Evolutionary conservation across 2,329 filamentous ascomycete genomes (phyloP).

Genomic region (Geosmithia morbida): DNA sequence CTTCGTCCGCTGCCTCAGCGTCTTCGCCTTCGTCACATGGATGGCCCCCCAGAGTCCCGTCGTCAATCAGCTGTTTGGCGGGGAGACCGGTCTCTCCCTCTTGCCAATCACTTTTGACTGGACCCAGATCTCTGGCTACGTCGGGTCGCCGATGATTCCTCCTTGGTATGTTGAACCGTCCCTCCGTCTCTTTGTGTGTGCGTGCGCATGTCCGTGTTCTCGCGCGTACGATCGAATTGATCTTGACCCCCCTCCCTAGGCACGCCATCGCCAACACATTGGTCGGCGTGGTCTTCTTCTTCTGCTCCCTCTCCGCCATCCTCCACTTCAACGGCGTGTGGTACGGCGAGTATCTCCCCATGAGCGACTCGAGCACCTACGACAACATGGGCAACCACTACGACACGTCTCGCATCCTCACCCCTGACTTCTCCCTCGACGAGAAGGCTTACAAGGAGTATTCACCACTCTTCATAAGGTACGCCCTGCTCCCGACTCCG

Average conservation of each 20-base stretch:
- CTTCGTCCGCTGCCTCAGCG: constrained; percentile 52
- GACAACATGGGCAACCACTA: constrained; percentile 54
- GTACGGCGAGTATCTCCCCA: constrained; percentile 51
- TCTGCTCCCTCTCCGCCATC: constrained; percentile 40
- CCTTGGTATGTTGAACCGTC: constrained; percentile 45
- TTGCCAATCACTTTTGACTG: constrained; percentile 66
- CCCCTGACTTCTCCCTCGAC: constrained; percentile 45
- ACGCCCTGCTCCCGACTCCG: constrained; percentile 1
- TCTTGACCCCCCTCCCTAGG: constrained; percentile 18
- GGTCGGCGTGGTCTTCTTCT: constrained; percentile 52
- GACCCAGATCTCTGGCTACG: constrained; percentile 56
- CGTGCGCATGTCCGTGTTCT: not conserved
- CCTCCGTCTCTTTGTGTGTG: not conserved
- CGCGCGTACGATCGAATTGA: too few species aligned
- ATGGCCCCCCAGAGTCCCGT: constrained; percentile 52
- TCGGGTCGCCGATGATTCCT: constrained; percentile 53
- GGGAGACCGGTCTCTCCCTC: constrained; percentile 49
- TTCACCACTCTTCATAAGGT: constrained; percentile 52
- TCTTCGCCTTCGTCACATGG: constrained; percentile 61
- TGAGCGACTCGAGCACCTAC: constrained; percentile 55
- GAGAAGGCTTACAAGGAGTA: constrained; percentile 50
- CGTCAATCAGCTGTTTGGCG: constrained; percentile 62
- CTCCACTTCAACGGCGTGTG: constrained; percentile 54
- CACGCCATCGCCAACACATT: constrained; percentile 61
- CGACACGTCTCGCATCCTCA: constrained; percentile 50